Evolutionary conservation across 306 rosid species (phyloP).

Genomic region (Fragaria vesca): DNA sequence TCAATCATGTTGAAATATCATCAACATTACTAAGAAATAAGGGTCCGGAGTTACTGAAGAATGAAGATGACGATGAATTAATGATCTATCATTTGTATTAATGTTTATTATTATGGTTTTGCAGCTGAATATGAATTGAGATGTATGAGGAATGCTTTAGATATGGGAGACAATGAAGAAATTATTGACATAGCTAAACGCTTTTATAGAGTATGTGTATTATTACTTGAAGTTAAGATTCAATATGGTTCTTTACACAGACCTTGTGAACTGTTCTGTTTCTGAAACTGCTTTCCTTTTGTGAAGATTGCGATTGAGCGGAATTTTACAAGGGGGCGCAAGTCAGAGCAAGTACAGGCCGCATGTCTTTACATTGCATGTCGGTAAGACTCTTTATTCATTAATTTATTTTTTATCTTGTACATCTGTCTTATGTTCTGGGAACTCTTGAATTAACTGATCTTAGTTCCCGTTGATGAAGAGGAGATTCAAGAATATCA

Average conservation of each 20-base stretch:
- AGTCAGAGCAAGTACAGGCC: constrained; percentile 66
- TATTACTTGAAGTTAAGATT: not conserved
- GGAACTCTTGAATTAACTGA: not conserved
- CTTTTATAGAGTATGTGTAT: constrained; percentile 48
- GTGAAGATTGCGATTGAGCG: constrained; percentile 66
- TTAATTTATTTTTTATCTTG: no score
- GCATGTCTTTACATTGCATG: constrained; percentile 87
- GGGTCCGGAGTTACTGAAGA: not conserved
- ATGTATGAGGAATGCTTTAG: constrained; percentile 42
- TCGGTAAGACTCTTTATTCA: constrained; percentile 41
- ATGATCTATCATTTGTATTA: not conserved
- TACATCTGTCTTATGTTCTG: not conserved
- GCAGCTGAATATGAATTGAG: constrained; percentile 48
- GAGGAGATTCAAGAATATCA: not conserved
- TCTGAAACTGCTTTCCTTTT: constrained; percentile 17
- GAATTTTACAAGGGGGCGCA: constrained; percentile 79
- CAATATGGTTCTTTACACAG: constrained; percentile 3
- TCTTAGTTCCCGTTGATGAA: not conserved
- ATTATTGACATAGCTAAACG: constrained; percentile 40
- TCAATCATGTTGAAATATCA: not conserved
- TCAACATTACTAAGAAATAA: not conserved
- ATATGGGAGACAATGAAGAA: constrained; percentile 41
- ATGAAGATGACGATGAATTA: not conserved
- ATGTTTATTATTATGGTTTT: not conserved
- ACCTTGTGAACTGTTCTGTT: constrained; percentile 15